phyloP scores from a whole-genome alignment of 2,329 filamentous ascomycete species.

The Fusarium phyllophilum region DNA sequence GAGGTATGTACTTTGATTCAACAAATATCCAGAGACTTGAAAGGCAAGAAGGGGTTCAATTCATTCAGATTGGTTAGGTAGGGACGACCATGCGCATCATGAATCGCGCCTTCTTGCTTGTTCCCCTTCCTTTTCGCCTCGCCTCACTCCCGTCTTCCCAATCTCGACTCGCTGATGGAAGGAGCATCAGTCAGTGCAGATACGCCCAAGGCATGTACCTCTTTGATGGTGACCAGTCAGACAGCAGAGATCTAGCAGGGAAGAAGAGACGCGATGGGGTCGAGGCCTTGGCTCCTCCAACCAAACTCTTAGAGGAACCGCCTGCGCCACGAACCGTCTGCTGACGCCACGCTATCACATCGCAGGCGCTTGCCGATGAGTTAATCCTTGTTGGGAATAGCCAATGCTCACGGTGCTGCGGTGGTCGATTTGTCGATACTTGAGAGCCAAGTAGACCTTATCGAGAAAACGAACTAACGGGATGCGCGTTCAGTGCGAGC shows the following conservation, averaged over 20 bases:
- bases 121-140: slow-evolving; percentile 22
- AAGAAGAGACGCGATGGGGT: slow-evolving; percentile 1
- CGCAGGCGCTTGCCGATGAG: slow-evolving; percentile 18
- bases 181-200: slow-evolving; percentile 7
- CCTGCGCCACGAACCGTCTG: slow-evolving; percentile 28
- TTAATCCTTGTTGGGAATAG: slow-evolving; percentile 32
- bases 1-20: not conserved
- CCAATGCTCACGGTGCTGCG: not conserved
- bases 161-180: slow-evolving; percentile 23
- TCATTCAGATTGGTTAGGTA: not conserved
- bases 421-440: slow-evolving; percentile 24
- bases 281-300: slow-evolving; percentile 24
- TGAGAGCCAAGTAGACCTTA: slow-evolving; percentile 13
- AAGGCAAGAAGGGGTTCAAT: not conserved
- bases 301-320: slow-evolving; percentile 12
- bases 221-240: slow-evolving; percentile 11
- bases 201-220: slow-evolving; percentile 28
- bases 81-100: slow-evolving; percentile 2
- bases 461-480: slow-evolving; percentile 1
- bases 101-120: slow-evolving; percentile 13
- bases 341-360: slow-evolving; percentile 38
- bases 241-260: slow-evolving; percentile 9
- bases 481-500: slow-evolving; percentile 5
- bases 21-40: not conserved
- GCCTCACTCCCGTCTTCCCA: slow-evolving; percentile 19